Conservation (phyloP, 2,329 filamentous ascomycete species). For the Escovopsis sp. region DNA sequence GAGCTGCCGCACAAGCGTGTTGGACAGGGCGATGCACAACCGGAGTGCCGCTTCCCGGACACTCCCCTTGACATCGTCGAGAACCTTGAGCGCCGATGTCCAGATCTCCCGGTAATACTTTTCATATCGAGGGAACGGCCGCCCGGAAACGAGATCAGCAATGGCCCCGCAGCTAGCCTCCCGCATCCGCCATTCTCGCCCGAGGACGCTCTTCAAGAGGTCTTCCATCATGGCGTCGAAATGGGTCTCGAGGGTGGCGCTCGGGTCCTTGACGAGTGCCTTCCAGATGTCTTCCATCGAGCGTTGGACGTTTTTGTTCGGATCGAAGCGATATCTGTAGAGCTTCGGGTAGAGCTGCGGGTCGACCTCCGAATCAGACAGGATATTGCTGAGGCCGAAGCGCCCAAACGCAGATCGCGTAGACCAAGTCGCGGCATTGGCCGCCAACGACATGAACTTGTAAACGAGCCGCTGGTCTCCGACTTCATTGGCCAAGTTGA, state of each 20-base stretch:
- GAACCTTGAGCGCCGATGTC: conserved; percentile 71
- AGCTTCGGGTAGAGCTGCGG: conserved; percentile 92
- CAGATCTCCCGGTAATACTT: conserved; percentile 76
- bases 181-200: conserved; percentile 83
- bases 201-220: conserved; percentile 69
- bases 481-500: conserved; percentile 88
- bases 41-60: conserved; percentile 70
- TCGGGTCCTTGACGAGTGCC: conserved; percentile 80
- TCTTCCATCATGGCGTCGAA: conserved; percentile 86
- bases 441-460: conserved; percentile 94
- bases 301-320: conserved; percentile 78
- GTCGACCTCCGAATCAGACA: conserved; percentile 77
- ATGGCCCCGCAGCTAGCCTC: conserved; percentile 88
- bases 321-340: conserved; percentile 88
- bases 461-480: conserved; percentile 95
- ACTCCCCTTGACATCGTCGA: conserved; percentile 91
- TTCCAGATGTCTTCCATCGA: conserved; percentile 99
- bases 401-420: conserved; percentile 91
- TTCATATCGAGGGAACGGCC: conserved; percentile 63
- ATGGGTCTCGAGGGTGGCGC: conserved; percentile 58
- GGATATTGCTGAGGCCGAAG: conserved; percentile 81
- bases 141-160: conserved; percentile 72
- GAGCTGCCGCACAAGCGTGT: conserved; percentile 69
- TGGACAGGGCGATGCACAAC: conserved; percentile 72
- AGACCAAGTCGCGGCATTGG: conserved; percentile 93